Percentiles rank a stretch among this genome's conserved stretches.
Evolutionary conservation across 2,329 filamentous ascomycete species (phyloP).

Genomic region (Fusarium protoensiforme): DNA sequence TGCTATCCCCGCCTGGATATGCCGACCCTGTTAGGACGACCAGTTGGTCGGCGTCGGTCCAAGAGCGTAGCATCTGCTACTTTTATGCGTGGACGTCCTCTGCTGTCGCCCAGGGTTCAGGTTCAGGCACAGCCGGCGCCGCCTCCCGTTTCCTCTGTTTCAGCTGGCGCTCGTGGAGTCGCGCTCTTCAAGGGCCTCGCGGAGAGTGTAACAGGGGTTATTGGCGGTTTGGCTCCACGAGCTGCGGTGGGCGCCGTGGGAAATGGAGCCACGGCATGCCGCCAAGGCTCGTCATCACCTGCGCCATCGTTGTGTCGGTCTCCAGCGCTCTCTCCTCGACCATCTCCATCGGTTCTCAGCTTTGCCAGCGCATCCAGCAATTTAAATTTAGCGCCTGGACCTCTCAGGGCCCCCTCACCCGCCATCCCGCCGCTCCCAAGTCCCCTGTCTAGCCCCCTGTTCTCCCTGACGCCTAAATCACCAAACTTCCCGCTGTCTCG

Average conservation of each 20-base stretch:
- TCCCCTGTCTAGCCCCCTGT: constrained; percentile 34
- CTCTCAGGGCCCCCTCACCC: constrained; percentile 33
- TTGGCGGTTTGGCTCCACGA: constrained; percentile 36
- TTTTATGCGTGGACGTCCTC: constrained; percentile 8
- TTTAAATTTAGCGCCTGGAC: constrained; percentile 33
- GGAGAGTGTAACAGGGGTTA: constrained; percentile 33
- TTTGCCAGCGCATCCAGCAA: constrained; percentile 22
- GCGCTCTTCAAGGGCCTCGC: constrained; percentile 29
- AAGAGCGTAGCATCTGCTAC: constrained; percentile 39
- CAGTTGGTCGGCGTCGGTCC: constrained; percentile 34
- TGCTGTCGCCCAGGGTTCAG: neutral
- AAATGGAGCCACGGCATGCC: constrained; percentile 17
- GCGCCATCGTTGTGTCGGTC: constrained; percentile 21
- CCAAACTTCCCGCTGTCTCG: constrained; percentile 40
- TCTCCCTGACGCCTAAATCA: constrained; percentile 44
- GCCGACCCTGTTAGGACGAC: constrained; percentile 15
- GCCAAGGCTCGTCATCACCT: constrained; percentile 31
- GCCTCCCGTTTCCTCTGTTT: constrained; percentile 23
- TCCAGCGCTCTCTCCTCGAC: constrained; percentile 17
- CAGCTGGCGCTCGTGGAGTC: constrained; percentile 31
- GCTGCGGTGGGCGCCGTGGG: constrained; percentile 28
- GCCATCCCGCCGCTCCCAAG: constrained; percentile 37
- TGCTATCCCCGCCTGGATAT: constrained; percentile 41
- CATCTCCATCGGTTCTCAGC: constrained; percentile 29
- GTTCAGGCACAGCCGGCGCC: constrained; percentile 11